Base-by-base conservation (phyloP, 345 rosid species). In the Raphanus raphanistrum region DNA sequence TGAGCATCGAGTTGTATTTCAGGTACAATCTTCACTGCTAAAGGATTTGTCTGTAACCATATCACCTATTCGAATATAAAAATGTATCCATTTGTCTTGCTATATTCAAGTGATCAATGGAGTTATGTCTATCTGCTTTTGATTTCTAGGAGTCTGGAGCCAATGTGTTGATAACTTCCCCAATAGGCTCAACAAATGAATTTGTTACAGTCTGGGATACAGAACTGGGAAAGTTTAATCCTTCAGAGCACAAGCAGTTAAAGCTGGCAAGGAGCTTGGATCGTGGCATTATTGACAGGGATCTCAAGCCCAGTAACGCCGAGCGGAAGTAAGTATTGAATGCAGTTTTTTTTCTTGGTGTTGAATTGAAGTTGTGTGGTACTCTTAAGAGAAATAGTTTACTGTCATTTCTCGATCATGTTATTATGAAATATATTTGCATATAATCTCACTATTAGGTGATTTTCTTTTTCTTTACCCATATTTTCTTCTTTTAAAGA, bases 251-350 rank as follows among this genome's bases (percentile, higher is more conserved):
- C 87, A 94, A 94, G 88, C 98, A 94, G 86, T 81, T 94, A 57
- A 94, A 94, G 87, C 86, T 94, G 63, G 99, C 99, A 8, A 89
- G 99, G 84, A 94, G 99, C 85, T 84, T 94, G 83, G 86, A 92
- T 50, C 96, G 99, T 78, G 97, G 97, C 72, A 92, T 94, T 73
- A 94, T 94, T 76, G 98, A 94, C 84, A 94, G 92, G 88, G 98
- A 94, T 85, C 90, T 94, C 78, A 94, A 92, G 84, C 98, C 98
- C 59, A 92, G 98, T 72, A 43, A 75, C 68, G 75, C 77, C 25
- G 98, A 92, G 73, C 84, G 97, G 66, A 94, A 90, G 98, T 94
- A 92, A 89, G 90, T 73, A 27, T 48, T 29, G 4, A 17, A 48
- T 28, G 16, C 13, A 45, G 54, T 45, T 45, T 13, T 45, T 43